A percentile compares a stretch with the other conserved stretches of the same genome.
phyloP scores from a whole-genome alignment of 495 filamentous ascomycete species.

The Xylaria flabelliformis region DNA sequence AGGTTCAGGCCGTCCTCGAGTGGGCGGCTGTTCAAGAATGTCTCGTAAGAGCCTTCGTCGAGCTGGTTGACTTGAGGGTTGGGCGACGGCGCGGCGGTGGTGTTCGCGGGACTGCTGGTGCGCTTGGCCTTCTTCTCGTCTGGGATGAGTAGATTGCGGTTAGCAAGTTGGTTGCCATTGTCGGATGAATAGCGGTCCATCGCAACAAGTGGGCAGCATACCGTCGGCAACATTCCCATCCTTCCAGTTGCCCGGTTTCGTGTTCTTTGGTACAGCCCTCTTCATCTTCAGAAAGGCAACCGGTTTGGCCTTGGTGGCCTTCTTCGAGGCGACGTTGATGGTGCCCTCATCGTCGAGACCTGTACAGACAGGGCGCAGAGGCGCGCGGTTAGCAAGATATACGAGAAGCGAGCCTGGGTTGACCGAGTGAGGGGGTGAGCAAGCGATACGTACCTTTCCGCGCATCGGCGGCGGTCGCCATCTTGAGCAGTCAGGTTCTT shows the following conservation, averaged over 20 bases:
- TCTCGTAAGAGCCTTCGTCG: constrained; percentile 69
- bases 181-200: background rate
- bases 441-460: constrained; percentile 25
- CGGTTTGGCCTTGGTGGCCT: constrained; percentile 57
- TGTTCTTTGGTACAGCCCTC: constrained; percentile 64
- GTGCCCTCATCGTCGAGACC: constrained; percentile 58
- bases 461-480: constrained; percentile 28
- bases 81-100: constrained; percentile 50
- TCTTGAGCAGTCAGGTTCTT: background rate
- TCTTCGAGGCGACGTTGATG: constrained; percentile 68
- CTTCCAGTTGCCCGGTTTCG: constrained; percentile 62
- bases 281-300: constrained; percentile 71
- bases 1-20: constrained; percentile 71
- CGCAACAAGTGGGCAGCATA: constrained; percentile 41
- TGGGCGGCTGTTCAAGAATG: constrained; percentile 76
- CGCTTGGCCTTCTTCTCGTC: constrained; percentile 57
- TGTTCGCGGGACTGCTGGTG: constrained; percentile 51
- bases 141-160: constrained; percentile 17
- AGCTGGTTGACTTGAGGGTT: constrained; percentile 72
- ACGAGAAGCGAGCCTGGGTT: background rate
- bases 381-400: constrained; percentile 10
- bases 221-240: constrained; percentile 60
- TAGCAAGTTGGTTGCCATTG: background rate
- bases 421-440: background rate
- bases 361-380: constrained; percentile 16